Evolutionary conservation across 2,329 filamentous ascomycete genomes (phyloP), one percentile per base, ranked within the genome.

Genomic region (Ampelomyces quisqualis): DNA sequence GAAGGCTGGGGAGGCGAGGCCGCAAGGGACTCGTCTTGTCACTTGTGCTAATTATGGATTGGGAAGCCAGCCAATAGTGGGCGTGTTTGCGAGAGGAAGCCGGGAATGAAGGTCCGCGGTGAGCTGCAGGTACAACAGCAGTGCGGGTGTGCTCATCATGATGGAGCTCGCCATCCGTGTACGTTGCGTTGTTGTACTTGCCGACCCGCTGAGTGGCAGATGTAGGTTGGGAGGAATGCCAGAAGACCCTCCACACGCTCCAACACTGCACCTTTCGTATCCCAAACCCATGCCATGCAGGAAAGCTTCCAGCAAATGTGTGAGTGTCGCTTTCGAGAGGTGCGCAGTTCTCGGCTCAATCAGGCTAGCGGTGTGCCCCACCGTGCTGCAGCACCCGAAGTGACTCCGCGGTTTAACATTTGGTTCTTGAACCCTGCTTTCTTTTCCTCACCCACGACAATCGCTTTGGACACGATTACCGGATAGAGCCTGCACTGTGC

Each of bases 1-100:
- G 57, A 51, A 58, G 57, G 55, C 55, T 58, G 57, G 57, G 55
- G 48, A 42, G 43, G 46, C 51, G 57, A 50, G n/a, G n/a, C n/a
- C n/a, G 60, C 51, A 60, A 60, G 62, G 55, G 55, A 51, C 38
- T 45, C 43, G 41, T 17, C 46, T 54, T 47, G 52, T 51, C 19
- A 19, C 17, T n/a, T n/a, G n/a, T 57, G 51, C 58, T 60, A 57
- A 58, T 43, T 53, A 55, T 47, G 53, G 50, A 36, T 30, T 27
- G 30, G 28, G 34, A 37, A 35, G 34, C 34, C 42, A 55, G 50
- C 63, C 63, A 66, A 66, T 66, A 43, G 53, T 33, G 20, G 37
- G 56, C 50, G 51, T 43, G 34, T 30, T 38, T 38, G 27, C 13
- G 28, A 31, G 20, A 30, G 36, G 23, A 34, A 29, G 35, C 41